phyloP scores from a whole-genome alignment of 805 yeast genomes.

The Candida ortonii region DNA sequence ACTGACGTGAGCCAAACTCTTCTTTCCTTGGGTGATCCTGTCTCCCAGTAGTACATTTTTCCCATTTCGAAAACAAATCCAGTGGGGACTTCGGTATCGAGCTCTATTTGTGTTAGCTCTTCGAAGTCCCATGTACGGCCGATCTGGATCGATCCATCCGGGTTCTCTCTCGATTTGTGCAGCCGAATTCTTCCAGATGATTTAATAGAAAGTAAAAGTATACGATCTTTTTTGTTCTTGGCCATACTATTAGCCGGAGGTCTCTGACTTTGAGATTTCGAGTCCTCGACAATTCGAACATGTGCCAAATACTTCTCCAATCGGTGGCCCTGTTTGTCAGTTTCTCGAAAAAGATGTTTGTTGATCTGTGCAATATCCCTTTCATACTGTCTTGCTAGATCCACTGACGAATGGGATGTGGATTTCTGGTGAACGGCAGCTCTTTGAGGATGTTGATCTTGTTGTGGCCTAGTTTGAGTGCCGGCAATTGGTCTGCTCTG shows the following conservation, averaged over 20 bases:
- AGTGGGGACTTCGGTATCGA: constrained; percentile 48
- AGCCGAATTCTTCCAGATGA: constrained; percentile 64
- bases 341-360: constrained; percentile 47
- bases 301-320: constrained; percentile 71
- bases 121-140: constrained; percentile 91
- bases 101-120: constrained; percentile 57
- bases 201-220: constrained; percentile 60
- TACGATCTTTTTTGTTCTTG: constrained; percentile 56
- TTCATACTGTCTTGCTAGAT: constrained; percentile 57
- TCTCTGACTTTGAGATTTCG: constrained; percentile 61
- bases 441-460: constrained; percentile 3
- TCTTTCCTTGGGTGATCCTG: constrained; percentile 54
- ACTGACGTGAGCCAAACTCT: constrained; percentile 54
- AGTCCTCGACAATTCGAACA: constrained; percentile 69
- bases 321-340: constrained; percentile 40
- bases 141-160: constrained; percentile 74
- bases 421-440: constrained; percentile 14
- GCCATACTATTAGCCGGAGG: constrained; percentile 57
- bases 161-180: constrained; percentile 83
- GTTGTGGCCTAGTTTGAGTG: background rate
- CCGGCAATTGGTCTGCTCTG: constrained; percentile 1
- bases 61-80: constrained; percentile 63
- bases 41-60: constrained; percentile 83
- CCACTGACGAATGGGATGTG: constrained; percentile 26
- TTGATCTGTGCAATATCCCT: constrained; percentile 49